Evolutionary conservation across 495 filamentous ascomycete species (phyloP), one percentile per base, ranked within the genome.

Genomic region (Cryomyces antarcticus): DNA sequence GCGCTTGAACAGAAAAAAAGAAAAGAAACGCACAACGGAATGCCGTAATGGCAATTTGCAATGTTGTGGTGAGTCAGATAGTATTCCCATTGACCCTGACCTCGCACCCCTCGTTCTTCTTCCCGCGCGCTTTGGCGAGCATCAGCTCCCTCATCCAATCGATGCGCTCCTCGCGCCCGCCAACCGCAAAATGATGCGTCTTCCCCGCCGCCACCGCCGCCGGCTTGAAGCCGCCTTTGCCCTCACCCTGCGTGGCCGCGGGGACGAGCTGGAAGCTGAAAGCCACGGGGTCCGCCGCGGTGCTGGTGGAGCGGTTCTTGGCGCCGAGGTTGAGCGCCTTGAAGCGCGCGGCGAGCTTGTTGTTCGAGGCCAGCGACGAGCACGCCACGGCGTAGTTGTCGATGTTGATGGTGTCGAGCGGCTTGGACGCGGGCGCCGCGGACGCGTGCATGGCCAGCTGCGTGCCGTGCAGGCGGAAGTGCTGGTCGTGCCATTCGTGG

Each of bases 81-180:
- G 73, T 73, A 51, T 74, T 74, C 12, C 87, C 88, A 56, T 95
- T 94, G 39, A 93, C 67, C 44, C 73, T 76, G 45, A 93, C 65
- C 57, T 78, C 75, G 39, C 72, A 92, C 6, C 87, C 87, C 48
- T 80, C 75, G 11, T 77, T 75, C 63, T 84, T 83, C 54, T 82
- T 79, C 63, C 73, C 78, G 44, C 85, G 62, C 17, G 88, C 87
- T 57, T 87, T 93, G 4, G 88, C 87, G 24, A 97, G 73, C 89
- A 97, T 95, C 41, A 97, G 60, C 68, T 95, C 86, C 3, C 89
- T 65, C 89, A 95, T 94, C 89, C 89, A 97, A 49, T 93, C 88
- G 46, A 95, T 94, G 30, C 89, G 70, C 57, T 94, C 81, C 45
- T 96, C 84, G 0, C 84, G 68, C 43, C 67, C 72, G 57, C 79